Percentiles rank a stretch among this genome's conserved stretches.
phyloP scores from a whole-genome alignment of 2,329 filamentous ascomycete species.

The Xylaria sp. region DNA sequence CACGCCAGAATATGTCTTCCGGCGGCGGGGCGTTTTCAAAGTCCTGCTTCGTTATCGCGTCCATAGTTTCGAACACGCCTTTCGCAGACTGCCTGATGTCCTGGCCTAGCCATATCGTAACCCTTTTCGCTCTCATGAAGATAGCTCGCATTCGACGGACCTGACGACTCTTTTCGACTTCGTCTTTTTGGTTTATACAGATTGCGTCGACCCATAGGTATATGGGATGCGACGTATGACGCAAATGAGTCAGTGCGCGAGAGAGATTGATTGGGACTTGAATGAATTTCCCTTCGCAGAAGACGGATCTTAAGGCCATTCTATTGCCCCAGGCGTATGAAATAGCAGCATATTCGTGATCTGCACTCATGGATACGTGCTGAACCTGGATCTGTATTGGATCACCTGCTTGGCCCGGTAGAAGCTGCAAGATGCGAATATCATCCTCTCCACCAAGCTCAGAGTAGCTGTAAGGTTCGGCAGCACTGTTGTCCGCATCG shows the following conservation, averaged over 20 bases:
- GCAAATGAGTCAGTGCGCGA: not conserved
- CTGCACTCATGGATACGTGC: not conserved
- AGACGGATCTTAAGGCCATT: not conserved
- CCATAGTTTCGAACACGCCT: not conserved
- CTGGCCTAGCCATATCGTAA: not conserved
- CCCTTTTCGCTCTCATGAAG: not conserved
- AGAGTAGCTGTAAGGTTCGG: not conserved
- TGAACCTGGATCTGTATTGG: not conserved
- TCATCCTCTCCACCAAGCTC: not conserved
- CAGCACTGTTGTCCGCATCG: not conserved
- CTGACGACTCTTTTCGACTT: not conserved
- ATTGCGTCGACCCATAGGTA: not conserved
- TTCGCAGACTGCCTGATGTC: not conserved
- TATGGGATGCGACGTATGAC: not conserved
- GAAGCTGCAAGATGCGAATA: not conserved
- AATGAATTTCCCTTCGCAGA: not conserved
- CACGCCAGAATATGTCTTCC: not conserved
- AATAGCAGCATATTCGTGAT: not conserved
- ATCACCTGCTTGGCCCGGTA: not conserved
- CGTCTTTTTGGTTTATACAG: slow-evolving; percentile 1
- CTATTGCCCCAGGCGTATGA: not conserved
- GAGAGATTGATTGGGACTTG: not conserved
- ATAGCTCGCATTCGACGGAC: not conserved
- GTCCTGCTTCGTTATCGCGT: not conserved
- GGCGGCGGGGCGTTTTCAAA: not conserved